phyloP scores from a whole-genome alignment of 129 eudicot species.

The Arctium lappa region DNA sequence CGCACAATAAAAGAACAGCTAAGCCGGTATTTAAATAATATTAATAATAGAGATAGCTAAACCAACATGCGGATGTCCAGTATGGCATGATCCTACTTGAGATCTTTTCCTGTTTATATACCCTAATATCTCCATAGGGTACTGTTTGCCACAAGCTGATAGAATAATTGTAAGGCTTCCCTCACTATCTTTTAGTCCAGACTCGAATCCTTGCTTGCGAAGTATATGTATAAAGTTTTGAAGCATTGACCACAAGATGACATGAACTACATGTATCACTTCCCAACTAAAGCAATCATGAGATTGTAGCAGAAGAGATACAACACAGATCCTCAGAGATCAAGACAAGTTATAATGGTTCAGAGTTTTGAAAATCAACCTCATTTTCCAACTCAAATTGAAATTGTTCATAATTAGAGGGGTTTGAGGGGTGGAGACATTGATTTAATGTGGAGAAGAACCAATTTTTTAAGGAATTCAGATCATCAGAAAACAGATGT shows the following conservation, averaged over 20 bases:
- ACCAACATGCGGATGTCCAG: not conserved
- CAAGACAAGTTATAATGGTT: not conserved
- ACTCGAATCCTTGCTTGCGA: not conserved
- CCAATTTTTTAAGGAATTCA: not conserved
- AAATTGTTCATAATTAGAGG: not conserved
- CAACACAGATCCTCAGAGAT: not conserved
- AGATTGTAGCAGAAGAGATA: not conserved
- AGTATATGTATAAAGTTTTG: not conserved
- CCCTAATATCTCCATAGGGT: not conserved
- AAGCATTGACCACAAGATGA: not conserved
- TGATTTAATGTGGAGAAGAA: not conserved
- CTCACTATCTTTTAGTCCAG: not conserved
- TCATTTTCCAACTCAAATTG: not conserved
- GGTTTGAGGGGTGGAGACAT: not conserved
- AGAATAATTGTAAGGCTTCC: not conserved
- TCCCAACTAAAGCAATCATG: not conserved
- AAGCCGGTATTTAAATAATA: not conserved
- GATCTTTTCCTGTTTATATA: not conserved
- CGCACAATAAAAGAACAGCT: constrained; percentile 11
- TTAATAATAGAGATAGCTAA: not conserved
- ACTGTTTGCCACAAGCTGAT: not conserved
- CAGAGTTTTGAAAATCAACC: not conserved
- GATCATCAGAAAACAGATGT: not conserved
- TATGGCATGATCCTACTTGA: not conserved
- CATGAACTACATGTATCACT: not conserved